Percentiles rank a stretch among this genome's conserved stretches.
Conservation (phyloP, 2,329 filamentous ascomycete genomes). For the Bipolaris zeicola region DNA sequence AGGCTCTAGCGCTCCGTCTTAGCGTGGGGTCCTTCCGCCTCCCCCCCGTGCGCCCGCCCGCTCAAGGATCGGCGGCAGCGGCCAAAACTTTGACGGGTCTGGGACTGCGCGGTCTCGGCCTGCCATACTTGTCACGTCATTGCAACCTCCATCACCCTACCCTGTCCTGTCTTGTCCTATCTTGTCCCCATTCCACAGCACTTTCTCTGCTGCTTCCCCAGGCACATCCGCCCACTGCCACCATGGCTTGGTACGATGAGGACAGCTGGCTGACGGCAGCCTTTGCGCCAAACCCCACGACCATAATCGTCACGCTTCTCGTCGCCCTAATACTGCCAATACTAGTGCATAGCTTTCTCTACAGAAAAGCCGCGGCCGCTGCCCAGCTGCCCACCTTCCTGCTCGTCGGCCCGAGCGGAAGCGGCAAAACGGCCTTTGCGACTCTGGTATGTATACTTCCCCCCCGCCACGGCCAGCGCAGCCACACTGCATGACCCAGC, state of each 20-base stretch:
- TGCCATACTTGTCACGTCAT: conserved; percentile 28
- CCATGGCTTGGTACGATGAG: conserved; percentile 47
- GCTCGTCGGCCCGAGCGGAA: conserved; percentile 77
- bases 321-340: conserved; percentile 76
- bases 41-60: conserved; percentile 20
- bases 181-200: not conserved
- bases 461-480: not conserved
- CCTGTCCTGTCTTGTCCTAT: not conserved
- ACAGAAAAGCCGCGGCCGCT: conserved; percentile 68
- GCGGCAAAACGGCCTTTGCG: conserved; percentile 88
- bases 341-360: conserved; percentile 76
- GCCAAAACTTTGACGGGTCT: conserved; percentile 17
- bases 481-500: not conserved
- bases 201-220: not conserved
- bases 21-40: conserved; percentile 18
- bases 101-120: conserved; percentile 7
- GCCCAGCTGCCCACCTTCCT: conserved; percentile 73
- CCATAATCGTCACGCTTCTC: conserved; percentile 70
- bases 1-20: conserved; percentile 32
- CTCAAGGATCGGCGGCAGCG: conserved; percentile 9
- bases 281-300: conserved; percentile 52
- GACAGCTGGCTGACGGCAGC: conserved; percentile 55
- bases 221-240: not conserved
- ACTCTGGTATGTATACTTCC: conserved; percentile 65
- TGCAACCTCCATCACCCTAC: conserved; percentile 8